Conservation (phyloP, 768 basidiomycete species). For the Boletus rubropictus region DNA sequence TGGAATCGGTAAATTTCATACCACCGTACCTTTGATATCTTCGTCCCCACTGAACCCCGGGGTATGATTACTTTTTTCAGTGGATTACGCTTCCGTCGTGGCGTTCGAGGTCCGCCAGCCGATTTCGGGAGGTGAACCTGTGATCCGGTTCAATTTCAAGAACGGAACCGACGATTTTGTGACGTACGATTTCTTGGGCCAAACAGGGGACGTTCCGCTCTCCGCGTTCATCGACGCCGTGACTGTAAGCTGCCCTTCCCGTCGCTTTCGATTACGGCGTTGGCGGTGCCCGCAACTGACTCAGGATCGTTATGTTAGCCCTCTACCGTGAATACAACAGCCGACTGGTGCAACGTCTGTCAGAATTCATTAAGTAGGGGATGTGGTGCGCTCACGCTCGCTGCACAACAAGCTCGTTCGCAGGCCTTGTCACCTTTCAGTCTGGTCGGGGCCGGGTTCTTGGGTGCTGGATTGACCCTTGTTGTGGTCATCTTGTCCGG, state of each 20-base stretch:
- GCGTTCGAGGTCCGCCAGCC: conserved; percentile 56
- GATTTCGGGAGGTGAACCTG: conserved; percentile 39
- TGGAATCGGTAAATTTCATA: conserved; percentile 43
- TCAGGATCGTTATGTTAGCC: conserved; percentile 31
- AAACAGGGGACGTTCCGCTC: conserved; percentile 47
- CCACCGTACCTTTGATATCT: background rate
- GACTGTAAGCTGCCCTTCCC: conserved; percentile 23
- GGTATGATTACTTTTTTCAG: conserved; percentile 28
- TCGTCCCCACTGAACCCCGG: background rate
- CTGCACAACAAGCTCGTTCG: conserved; percentile 22
- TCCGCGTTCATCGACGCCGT: conserved; percentile 44
- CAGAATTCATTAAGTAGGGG: conserved; percentile 52
- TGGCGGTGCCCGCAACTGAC: background rate
- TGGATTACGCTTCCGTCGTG: conserved; percentile 55
- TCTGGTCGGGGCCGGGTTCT: conserved; percentile 59
- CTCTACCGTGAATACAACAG: conserved; percentile 44
- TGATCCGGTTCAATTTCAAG: conserved; percentile 63
- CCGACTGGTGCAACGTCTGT: conserved; percentile 57
- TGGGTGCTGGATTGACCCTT: conserved; percentile 55
- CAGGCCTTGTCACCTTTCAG: conserved; percentile 38
- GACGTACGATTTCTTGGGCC: conserved; percentile 43
- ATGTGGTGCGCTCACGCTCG: conserved; percentile 43
- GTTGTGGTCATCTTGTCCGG: conserved; percentile 37
- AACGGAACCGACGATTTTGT: conserved; percentile 53
- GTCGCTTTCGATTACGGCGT: background rate